Evolutionary conservation across 768 basidiomycete species (phyloP).

Genomic region (Hypsizygus marmoreus): DNA sequence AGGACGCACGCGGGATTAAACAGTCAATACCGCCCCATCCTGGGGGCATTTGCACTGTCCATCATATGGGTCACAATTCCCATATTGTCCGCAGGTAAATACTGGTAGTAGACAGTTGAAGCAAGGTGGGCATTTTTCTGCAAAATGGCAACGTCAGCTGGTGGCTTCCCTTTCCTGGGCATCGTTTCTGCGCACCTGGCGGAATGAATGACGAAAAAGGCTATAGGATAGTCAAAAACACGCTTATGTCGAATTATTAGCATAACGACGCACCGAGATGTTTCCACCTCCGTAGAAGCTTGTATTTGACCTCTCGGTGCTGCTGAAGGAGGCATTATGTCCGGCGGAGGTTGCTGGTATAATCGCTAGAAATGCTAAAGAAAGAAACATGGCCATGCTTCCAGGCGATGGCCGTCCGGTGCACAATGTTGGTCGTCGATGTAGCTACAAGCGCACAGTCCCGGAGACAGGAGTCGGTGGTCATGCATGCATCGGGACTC

Average conservation of each 20-base stretch:
- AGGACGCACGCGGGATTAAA: constrained; percentile 77
- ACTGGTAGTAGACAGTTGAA: constrained; percentile 95
- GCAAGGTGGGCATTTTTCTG: constrained; percentile 79
- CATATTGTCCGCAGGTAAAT: constrained; percentile 92
- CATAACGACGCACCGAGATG: too few species aligned
- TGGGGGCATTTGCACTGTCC: constrained; percentile 96
- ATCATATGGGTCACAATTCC: constrained; percentile 86
- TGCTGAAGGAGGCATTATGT: constrained; percentile 4
- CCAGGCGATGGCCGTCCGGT: too few species aligned
- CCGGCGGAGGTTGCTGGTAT: too few species aligned
- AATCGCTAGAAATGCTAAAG: too few species aligned
- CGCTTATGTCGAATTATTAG: background rate
- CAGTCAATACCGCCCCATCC: constrained; percentile 99
- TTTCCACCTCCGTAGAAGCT: too few species aligned
- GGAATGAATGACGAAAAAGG: constrained; percentile 22
- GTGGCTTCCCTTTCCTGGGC: too few species aligned
- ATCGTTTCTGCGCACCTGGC: constrained; percentile 14
- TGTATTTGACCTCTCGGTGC: background rate
- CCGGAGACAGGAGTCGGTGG: too few species aligned
- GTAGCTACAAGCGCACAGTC: too few species aligned
- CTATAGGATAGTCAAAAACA: constrained; percentile 11
- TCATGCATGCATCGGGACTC: too few species aligned
- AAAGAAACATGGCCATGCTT: too few species aligned
- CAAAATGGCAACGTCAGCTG: background rate
- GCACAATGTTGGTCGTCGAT: too few species aligned